Evolutionary conservation across 371 early-diverging fungal species (phyloP), one percentile per base, ranked within the genome.

Genomic region (Coemansia sp.): DNA sequence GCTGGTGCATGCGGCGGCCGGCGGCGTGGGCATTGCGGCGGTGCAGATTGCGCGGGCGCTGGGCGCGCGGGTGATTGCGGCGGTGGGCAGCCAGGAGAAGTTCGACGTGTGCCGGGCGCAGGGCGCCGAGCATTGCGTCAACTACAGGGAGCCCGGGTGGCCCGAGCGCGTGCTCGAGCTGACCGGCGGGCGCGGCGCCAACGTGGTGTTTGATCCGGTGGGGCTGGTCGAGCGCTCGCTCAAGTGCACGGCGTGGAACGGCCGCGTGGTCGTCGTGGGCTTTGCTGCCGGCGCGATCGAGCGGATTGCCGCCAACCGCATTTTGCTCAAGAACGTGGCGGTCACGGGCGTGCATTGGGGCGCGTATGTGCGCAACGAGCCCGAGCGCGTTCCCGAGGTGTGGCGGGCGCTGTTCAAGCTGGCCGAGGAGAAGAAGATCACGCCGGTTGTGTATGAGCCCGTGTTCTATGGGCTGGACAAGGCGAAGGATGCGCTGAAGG

Each of bases 11-110:
- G 93, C 90, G 3, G 91, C 88, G 11, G 92, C 90, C 16, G 92
- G 92, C 49, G 81, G 81, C 10, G 80, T 81, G 0, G 81, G 81
- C 9, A 56, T 81, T 26, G 79, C 81, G 1, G 81, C 81, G 0
- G 65, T 81, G 35, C 81, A 81, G 59, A 76, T 81, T 14, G 80
- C 81, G 12, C 71, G 71, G 65, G 65, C 79, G 0, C 61, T 92
- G 12, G 94, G 94, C 12, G 93, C 93, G 5, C 86, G 79, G 9
- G 94, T 94, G 7, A 91, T 95, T 72, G 94, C 91, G 2, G 92
- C 93, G 5, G 91, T 88, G 1, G 90, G 91, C 6, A 86, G 89
- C 33, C 66, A 77, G 39, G 87, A 84, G 16, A 95, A 95, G 63
- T 80, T 91, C 7, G 83, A 82, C 31, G 77, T 93, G 34, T 88